Conservation (phyloP, 139 green algal species). For the Chlorella sorokiniana region DNA sequence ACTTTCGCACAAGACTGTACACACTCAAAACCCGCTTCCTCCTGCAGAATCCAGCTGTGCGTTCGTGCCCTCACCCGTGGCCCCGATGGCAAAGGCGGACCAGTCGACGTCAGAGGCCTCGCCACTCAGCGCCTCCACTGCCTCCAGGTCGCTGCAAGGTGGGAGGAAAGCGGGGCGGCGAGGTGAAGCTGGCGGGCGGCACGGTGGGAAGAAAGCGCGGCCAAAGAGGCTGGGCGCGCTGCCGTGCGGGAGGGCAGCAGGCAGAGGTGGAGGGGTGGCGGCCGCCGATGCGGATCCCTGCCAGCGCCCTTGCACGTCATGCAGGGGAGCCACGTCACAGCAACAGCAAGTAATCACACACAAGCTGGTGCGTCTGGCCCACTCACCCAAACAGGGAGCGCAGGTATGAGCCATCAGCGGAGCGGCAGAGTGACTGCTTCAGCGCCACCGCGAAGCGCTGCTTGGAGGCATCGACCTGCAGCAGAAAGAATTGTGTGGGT, state of each 20-base stretch:
- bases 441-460: slow-evolving; percentile 60
- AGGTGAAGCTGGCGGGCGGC: too few species aligned
- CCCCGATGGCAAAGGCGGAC: slow-evolving; percentile 20
- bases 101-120: slow-evolving; percentile 27
- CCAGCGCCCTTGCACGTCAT: not conserved
- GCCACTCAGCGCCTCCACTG: slow-evolving; percentile 37
- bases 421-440: slow-evolving; percentile 62
- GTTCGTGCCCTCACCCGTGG: not conserved
- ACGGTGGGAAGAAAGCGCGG: not conserved
- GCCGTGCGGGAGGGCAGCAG: not conserved
- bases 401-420: slow-evolving; percentile 49
- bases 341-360: not conserved
- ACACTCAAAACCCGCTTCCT: not conserved
- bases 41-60: too few species aligned
- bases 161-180: not conserved
- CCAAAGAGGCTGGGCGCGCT: not conserved
- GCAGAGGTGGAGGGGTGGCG: too few species aligned
- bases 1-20: not conserved
- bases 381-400: slow-evolving; percentile 41
- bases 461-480: slow-evolving; percentile 37
- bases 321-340: not conserved
- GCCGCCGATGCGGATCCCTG: not conserved
- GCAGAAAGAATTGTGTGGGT: too few species aligned
- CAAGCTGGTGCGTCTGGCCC: not conserved
- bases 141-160: slow-evolving; percentile 58